Percentiles rank a stretch among this genome's conserved stretches.
Evolutionary conservation across 2,329 filamentous ascomycete species (phyloP).

Genomic region (Thelonectria blattea): DNA sequence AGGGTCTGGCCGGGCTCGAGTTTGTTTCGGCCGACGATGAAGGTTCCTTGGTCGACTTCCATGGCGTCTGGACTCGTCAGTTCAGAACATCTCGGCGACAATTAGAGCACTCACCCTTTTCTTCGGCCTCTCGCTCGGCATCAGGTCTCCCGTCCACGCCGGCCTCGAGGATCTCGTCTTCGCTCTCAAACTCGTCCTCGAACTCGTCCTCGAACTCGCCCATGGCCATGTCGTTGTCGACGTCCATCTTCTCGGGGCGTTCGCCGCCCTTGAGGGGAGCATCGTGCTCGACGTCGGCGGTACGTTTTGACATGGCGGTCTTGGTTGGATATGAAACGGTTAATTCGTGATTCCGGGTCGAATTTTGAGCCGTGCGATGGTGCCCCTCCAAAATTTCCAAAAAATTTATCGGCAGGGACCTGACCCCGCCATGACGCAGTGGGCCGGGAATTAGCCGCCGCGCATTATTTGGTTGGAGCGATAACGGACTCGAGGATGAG

Average conservation of each 20-base stretch:
- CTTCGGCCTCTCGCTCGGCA: conserved; percentile 89
- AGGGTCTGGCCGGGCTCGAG: conserved; percentile 90
- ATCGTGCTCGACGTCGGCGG: conserved; percentile 45
- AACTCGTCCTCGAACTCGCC: conserved; percentile 96
- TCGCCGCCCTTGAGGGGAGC: conserved; percentile 65
- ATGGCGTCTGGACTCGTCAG: conserved; percentile 67
- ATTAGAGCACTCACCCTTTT: conserved; percentile 56
- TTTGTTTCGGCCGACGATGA: conserved; percentile 93
- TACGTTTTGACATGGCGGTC: conserved; percentile 28
- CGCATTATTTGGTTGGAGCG: not conserved
- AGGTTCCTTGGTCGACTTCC: conserved; percentile 93
- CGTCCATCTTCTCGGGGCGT: conserved; percentile 69
- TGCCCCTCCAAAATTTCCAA: conserved; percentile 21
- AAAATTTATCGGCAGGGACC: conserved; percentile 6
- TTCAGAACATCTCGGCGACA: not conserved
- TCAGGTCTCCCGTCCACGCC: conserved; percentile 93
- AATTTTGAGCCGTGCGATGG: conserved; percentile 13
- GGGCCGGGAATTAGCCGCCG: conserved; percentile 17
- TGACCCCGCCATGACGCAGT: conserved; percentile 22
- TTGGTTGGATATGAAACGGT: conserved; percentile 4
- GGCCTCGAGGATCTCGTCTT: conserved; percentile 91
- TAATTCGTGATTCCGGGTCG: conserved; percentile 3
- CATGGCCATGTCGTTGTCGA: conserved; percentile 72
- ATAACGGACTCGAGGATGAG: too few species aligned
- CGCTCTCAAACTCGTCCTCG: conserved; percentile 86